Evolutionary conservation across 2,329 filamentous ascomycete genomes (phyloP), one percentile per base, ranked within the genome.

Genomic region (Ophiostoma piceae): DNA sequence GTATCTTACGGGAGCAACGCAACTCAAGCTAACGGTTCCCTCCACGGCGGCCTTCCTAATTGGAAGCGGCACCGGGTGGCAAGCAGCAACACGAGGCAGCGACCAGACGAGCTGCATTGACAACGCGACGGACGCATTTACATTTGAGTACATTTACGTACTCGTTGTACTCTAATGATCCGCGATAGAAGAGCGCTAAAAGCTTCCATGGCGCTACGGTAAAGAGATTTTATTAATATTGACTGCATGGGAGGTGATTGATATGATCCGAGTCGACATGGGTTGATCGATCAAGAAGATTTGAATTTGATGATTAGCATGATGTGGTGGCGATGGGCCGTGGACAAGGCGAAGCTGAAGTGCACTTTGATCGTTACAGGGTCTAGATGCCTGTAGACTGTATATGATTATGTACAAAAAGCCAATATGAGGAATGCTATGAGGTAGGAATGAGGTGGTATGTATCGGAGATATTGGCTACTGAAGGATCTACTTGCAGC

Each of bases 1-100:
- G 41, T 19, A 47, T 47, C 14, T 47, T 11, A 57, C n/a, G 51
- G n/a, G n/a, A 26, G 51, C 9, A 57, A 22, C 8, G 22, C 16
- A 26, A 22, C 22, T 12, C 51, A 16, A 57, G 35, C 62, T 32
- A 66, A 57, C 51, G 70, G 66, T 57, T 64, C 54, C 64, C 60
- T 64, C 14, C 29, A 60, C 69, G 70, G 57, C 67, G 54, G 69
- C 67, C 60, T 64, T 64, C 60, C 60, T 64, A 64, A 64, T 37
- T 26, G n/a, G 51, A 57, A 16, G 51, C 16, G 26, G n/a, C 51
- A 57, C 51, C 22, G 51, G 51, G 51, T 62, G 57, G 57, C 57
- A 62, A 62, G 26, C 60, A n/a, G 16, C n/a, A 37, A 32, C 19
- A 22, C 22, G 41, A 71, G 16, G 26, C 29, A 70, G 35, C 26